phyloP scores from a whole-genome alignment of 2,329 filamentous ascomycete species.

The Pseudogymnoascus sp. region DNA sequence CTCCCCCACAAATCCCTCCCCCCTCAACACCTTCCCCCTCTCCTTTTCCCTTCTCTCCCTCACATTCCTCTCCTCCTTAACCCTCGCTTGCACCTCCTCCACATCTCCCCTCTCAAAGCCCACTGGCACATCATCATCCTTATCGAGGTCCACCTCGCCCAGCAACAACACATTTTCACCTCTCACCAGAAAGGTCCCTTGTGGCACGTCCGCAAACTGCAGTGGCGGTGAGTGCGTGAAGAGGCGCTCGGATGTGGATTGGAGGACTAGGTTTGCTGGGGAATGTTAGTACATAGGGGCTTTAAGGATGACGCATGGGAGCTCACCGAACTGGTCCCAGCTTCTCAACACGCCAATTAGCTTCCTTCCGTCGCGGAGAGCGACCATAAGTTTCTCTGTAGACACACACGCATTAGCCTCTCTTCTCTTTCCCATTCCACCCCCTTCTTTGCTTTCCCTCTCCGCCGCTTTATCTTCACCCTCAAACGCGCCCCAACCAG shows the following conservation, averaged over 20 bases:
- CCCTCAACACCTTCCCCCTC: slow-evolving; percentile 62
- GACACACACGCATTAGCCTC: slow-evolving; percentile 20
- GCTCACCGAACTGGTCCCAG: slow-evolving; percentile 94
- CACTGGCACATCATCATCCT: slow-evolving; percentile 76
- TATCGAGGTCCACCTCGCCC: slow-evolving; percentile 94
- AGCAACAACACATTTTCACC: slow-evolving; percentile 96
- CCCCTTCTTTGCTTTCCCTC: slow-evolving; percentile 16
- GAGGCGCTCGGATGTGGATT: slow-evolving; percentile 84
- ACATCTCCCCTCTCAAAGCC: slow-evolving; percentile 60
- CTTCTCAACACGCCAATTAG: slow-evolving; percentile 85
- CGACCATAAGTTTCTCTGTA: slow-evolving; percentile 87
- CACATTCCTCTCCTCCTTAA: slow-evolving; percentile 61
- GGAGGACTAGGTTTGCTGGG: slow-evolving; percentile 85
- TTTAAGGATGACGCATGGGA: slow-evolving; percentile 5
- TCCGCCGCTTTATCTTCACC: background rate
- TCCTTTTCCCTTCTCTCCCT: slow-evolving; percentile 69
- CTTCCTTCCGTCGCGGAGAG: slow-evolving; percentile 88
- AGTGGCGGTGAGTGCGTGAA: slow-evolving; percentile 47
- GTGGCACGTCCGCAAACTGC: slow-evolving; percentile 75
- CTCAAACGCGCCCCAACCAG: background rate
- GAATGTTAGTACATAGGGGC: slow-evolving; percentile 14
- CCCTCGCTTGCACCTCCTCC: slow-evolving; percentile 63
- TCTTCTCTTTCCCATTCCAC: background rate
- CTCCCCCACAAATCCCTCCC: slow-evolving; percentile 83
- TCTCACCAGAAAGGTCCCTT: slow-evolving; percentile 84